Evolutionary conservation across 1,284 basidiomycete species (phyloP), one percentile per base, ranked within the genome.

Genomic region (Leccinum ponderosum): DNA sequence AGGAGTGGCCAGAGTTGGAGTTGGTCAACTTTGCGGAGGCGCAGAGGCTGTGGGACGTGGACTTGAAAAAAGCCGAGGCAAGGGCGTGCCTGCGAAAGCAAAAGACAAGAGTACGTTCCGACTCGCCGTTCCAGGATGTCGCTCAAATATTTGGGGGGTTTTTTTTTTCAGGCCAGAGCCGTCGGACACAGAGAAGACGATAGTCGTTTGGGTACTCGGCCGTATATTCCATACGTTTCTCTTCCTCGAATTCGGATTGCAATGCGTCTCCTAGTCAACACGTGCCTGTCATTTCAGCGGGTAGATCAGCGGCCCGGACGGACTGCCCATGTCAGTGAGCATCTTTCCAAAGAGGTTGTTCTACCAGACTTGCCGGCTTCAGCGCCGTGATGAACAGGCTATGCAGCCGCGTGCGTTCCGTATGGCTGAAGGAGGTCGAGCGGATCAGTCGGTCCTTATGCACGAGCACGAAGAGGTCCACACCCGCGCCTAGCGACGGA

Each of bases 61-160:
- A 84, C 66, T 83, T 86, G 60, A 81, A 78, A 73, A 89, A 85
- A 76, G 83, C 79, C 66, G 91, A 81, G 91, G 91, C 20, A 93
- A 93, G 76, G 90, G 90, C 55, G 83, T 85, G 17, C 91, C 91
- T 56, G 87, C 87, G 77, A 93, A 93, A 76, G 87, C 89, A 2
- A 90, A 87, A 74, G 78, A 78, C 33, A 80, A 83, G 75, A 85
- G 91, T 91, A 53, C 56, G 84, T 78, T 56, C 47, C 44, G 56
- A 12, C 22, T 2, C 44, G 22, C 58, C 17, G 5, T 53, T 55
- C 29, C 20, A 42, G 39, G 5, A 11, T 6, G 35, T 48, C 12
- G 17, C 52, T 62, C 20, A 57, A 20, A 42, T 11, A 42, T 8
- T 31, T 11, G 11, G 9, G 8, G 12, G 25, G 6, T 50, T 50